Percentiles rank a stretch among this genome's conserved stretches.
phyloP scores from a whole-genome alignment of 2,329 filamentous ascomycete species.

The Trichoderma polysporum region DNA sequence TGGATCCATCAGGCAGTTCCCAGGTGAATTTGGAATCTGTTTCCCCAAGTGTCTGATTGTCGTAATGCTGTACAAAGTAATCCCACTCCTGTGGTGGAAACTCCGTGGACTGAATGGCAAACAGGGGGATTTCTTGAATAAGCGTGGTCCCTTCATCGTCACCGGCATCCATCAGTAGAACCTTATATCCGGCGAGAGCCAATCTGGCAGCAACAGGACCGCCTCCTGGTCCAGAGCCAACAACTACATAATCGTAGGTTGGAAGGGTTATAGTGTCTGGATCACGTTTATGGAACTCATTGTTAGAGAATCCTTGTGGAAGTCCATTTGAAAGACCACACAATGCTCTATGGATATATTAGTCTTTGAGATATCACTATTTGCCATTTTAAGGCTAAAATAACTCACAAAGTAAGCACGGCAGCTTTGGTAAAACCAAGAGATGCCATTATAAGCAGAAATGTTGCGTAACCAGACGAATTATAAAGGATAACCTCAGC shows the following conservation, averaged over 20 bases:
- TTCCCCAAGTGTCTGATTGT: no score
- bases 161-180: slow-evolving; percentile 61
- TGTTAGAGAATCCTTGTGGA: neutral
- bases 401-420: no score
- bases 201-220: slow-evolving; percentile 58
- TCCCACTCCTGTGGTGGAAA: no score
- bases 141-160: slow-evolving; percentile 52
- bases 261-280: neutral
- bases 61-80: no score
- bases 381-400: no score
- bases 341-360: neutral
- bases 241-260: slow-evolving; percentile 42
- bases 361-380: no score
- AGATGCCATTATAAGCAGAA: no score
- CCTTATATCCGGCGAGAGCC: slow-evolving; percentile 58
- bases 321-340: neutral
- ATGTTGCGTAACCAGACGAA: no score
- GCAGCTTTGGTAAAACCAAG: no score
- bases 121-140: slow-evolving; percentile 45
- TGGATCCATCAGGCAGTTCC: no score
- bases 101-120: neutral
- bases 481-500: no score
- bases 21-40: no score
- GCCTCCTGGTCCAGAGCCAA: slow-evolving; percentile 62
- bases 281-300: neutral